phyloP scores from a whole-genome alignment of 1,284 basidiomycete species.

The Trametes hirsuta region DNA sequence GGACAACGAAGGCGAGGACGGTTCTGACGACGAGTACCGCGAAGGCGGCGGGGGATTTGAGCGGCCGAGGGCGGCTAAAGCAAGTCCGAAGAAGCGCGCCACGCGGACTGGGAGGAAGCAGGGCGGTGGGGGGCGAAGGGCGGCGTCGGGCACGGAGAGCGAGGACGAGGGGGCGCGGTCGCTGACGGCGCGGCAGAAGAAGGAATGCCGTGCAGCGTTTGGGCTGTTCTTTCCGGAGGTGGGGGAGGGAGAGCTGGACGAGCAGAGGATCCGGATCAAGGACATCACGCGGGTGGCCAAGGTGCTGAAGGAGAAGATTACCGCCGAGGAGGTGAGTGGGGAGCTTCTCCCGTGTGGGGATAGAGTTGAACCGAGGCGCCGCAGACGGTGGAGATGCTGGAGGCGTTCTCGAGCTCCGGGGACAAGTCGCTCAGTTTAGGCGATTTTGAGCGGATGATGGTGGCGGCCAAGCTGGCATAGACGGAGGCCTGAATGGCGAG shows the following conservation, averaged over 20 bases:
- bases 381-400: conserved; percentile 77
- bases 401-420: conserved; percentile 64
- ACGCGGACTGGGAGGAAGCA: conserved; percentile 22
- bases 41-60: conserved; percentile 27
- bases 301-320: conserved; percentile 68
- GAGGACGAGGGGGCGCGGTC: conserved; percentile 11
- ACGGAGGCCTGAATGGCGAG: no score
- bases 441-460: conserved; percentile 77
- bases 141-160: conserved; percentile 1
- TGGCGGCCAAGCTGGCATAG: conserved; percentile 49
- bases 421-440: conserved; percentile 68
- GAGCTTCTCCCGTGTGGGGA: background rate
- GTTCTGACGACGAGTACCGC: conserved; percentile 37
- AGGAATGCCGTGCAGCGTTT: conserved; percentile 60
- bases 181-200: conserved; percentile 56
- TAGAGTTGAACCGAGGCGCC: background rate
- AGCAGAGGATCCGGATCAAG: conserved; percentile 60
- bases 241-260: conserved; percentile 44
- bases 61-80: background rate
- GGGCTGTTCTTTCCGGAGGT: conserved; percentile 68
- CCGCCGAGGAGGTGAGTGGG: conserved; percentile 63
- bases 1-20: conserved; percentile 25
- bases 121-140: conserved; percentile 21
- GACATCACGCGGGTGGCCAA: conserved; percentile 62
- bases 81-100: background rate